Base-by-base conservation (phyloP, 192 early-diverging fungal species). In the Phycomyces blakesleeanus region DNA sequence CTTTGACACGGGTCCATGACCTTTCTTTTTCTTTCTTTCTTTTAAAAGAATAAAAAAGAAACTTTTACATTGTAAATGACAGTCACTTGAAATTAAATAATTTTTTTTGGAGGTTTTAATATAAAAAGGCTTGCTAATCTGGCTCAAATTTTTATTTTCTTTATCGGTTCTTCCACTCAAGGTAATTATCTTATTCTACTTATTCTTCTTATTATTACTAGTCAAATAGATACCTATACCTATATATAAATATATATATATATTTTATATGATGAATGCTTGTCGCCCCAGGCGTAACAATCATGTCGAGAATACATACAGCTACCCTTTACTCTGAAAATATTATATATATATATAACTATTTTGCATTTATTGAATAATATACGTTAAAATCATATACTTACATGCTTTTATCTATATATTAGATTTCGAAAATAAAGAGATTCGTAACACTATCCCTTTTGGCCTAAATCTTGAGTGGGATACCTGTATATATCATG, bases 241-340 rank as follows among this genome's bases (percentile, higher is more conserved):
- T n/a, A n/a, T n/a, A n/a, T n/a, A n/a, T n/a, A n/a, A n/a, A n/a
- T n/a, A n/a, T n/a, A n/a, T n/a, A n/a, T n/a, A n/a, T 47, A 7
- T 47, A 37, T 56, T 38, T 39, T 41, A n/a, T 21, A 37, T 63
- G 61, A 63, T 63, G 61, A 63, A 38, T 63, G 61, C 61, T 63
- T 55, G 61, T 38, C 61, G 61, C 61, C 61, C 61, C 61, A 63
- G 61, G 50, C 61, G 61, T 44, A 63, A 53, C 37, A n/a, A 50
- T 53, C 4, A 63, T 63, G 61, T 54, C 61, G 61, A 63, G 24
- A 61, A 54, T 29, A 12, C 29, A 63, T 39, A 38, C 61, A 63
- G 61, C 61, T 51, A n/a, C 10, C 25, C 61, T 49, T 20, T 41
- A 39, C 37, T 37, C 18, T 61, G 22, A 26, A 11, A 51, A 50